These are phyloP conservation scores for Rubia peregrina DNA, from an alignment of 305 asterid genomes.

Conservation along the genomic window DNA sequence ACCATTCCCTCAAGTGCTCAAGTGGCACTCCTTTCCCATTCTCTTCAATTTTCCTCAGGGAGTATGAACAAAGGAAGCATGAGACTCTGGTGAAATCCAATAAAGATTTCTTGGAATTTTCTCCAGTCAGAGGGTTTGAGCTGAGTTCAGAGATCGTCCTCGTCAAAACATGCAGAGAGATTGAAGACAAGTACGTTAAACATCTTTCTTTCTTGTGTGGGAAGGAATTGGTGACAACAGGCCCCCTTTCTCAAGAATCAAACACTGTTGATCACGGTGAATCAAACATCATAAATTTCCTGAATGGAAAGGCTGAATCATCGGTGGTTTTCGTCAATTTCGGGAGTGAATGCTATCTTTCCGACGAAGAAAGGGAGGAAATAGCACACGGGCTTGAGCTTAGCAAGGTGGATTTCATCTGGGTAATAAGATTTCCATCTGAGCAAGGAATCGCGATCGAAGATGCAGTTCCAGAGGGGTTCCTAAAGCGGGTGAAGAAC, in stretches of 20 bases:
- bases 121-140: background rate
- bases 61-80: background rate
- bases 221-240: constrained; percentile 1
- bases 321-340: constrained; percentile 10
- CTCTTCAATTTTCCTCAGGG: constrained; percentile 10
- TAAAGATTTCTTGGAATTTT: background rate
- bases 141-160: constrained; percentile 26
- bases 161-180: constrained; percentile 19
- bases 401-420: constrained; percentile 15
- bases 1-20: background rate
- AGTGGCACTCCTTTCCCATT: constrained; percentile 21
- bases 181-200: constrained; percentile 31
- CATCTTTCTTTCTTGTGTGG: constrained; percentile 20
- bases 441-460: background rate
- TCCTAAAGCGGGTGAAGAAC: constrained; percentile 16
- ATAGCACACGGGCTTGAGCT: constrained; percentile 22
- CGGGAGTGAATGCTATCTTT: constrained; percentile 16
- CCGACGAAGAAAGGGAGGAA: constrained; percentile 14
- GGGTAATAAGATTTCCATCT: constrained; percentile 15
- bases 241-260: constrained; percentile 13
- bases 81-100: background rate
- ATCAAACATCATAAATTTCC: background rate
- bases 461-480: constrained; percentile 20
- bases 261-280: background rate
- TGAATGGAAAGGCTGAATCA: background rate